Conservation (phyloP, 2,329 filamentous ascomycete genomes). For the Sordariomycetes sp. region DNA sequence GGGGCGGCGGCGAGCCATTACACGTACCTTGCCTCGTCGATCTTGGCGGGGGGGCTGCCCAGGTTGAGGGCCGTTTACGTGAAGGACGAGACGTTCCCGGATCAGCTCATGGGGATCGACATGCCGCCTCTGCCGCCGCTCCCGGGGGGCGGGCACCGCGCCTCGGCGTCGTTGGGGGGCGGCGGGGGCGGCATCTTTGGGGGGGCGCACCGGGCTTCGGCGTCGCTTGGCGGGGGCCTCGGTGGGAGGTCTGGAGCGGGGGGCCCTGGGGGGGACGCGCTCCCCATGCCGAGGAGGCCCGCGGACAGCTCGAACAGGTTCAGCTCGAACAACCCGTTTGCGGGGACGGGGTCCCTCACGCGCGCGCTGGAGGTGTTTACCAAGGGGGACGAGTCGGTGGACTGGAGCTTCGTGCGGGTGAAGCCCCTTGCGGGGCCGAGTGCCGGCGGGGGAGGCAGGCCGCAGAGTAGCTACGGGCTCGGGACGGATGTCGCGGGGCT, state of each 20-base stretch:
- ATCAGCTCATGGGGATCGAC: constrained; percentile 58
- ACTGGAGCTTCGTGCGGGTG: constrained; percentile 45
- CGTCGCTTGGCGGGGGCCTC: constrained; percentile 12
- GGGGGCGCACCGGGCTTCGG: constrained; percentile 17
- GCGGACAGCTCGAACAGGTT: constrained; percentile 28
- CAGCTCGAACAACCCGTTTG: constrained; percentile 49
- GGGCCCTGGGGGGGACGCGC: constrained; percentile 9
- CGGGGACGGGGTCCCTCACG: constrained; percentile 24
- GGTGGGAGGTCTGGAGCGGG: constrained; percentile 2
- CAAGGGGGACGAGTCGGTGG: constrained; percentile 42
- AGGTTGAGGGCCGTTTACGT: constrained; percentile 69
- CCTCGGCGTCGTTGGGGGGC: constrained; percentile 21
- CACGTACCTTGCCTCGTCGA: constrained; percentile 70
- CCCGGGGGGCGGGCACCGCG: neutral
- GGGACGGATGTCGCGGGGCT: constrained; percentile 33
- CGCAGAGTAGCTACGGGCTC: constrained; percentile 43
- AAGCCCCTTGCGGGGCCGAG: constrained; percentile 14
- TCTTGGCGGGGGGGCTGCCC: constrained; percentile 64
- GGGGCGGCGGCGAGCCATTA: constrained; percentile 56
- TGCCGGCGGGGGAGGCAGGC: constrained; percentile 14
- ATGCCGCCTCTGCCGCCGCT: constrained; percentile 43
- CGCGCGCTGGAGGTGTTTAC: constrained; percentile 47
- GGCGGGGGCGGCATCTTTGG: constrained; percentile 20
- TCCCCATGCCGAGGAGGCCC: constrained; percentile 12
- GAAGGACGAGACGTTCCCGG: constrained; percentile 70